A percentile compares a stretch with the other conserved stretches of the same genome.
These are phyloP conservation scores for Nasturtium officinale DNA, from an alignment of 345 rosid genomes.

Conservation along the genomic window DNA sequence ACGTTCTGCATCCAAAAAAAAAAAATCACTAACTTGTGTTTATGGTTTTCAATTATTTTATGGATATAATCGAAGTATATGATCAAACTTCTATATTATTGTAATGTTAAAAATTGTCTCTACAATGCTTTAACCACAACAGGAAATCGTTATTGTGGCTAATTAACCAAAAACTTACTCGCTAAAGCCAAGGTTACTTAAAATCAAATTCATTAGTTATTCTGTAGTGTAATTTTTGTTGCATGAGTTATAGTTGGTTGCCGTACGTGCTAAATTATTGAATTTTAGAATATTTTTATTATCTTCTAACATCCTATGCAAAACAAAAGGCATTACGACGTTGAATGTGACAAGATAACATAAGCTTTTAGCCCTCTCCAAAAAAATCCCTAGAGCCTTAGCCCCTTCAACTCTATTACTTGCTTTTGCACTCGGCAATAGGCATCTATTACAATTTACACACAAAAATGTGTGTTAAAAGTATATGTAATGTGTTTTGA, in stretches of 20 bases:
- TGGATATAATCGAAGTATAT: not conserved
- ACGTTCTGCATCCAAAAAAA: not conserved
- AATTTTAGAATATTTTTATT: slow-evolving; percentile 59
- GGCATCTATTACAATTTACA: not conserved
- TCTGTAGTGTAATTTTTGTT: not conserved
- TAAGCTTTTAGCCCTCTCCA: slow-evolving; percentile 67
- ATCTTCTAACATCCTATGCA: slow-evolving; percentile 67
- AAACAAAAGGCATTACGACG: slow-evolving; percentile 73
- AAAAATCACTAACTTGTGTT: not conserved
- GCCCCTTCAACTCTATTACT: no score
- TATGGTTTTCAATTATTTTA: not conserved
- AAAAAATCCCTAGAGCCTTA: no score
- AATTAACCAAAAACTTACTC: not conserved
- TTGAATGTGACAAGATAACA: slow-evolving; percentile 61
- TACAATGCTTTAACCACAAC: not conserved
- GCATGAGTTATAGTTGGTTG: slow-evolving; percentile 29
- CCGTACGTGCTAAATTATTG: no score
- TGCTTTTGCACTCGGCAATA: no score
- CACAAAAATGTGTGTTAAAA: not conserved
- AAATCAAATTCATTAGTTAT: not conserved
- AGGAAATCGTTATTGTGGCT: not conserved
- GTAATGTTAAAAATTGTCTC: not conserved
- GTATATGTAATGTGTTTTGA: no score
- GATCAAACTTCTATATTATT: no score
- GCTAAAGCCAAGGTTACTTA: not conserved